Evolutionary conservation across 2,329 filamentous ascomycete genomes (phyloP), one percentile per base, ranked within the genome.

Genomic region (Onygena corvina): DNA sequence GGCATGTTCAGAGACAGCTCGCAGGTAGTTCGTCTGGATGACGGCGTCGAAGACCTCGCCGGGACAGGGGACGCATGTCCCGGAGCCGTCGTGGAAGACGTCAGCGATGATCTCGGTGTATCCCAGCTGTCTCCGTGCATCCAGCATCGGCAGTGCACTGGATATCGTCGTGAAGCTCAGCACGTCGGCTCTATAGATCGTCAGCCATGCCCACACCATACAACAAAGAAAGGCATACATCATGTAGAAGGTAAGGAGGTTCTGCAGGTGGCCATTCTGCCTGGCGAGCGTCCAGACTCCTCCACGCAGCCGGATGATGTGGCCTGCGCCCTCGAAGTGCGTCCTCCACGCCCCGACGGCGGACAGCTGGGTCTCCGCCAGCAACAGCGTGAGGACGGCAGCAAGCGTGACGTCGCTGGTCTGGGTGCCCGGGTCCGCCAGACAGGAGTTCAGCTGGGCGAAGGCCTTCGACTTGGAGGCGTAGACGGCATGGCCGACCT

Each of bases 311-410:
- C 50, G 21, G 20, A 59, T 53, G 33, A 59, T 58, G 38, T 50
- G 54, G 21, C 42, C 49, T 21, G 56, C 49, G 3, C 54, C 57
- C 47, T 57, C 48, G 36, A 56, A 52, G 51, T 59, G 57, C n/a
- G 57, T 47, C 35, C 33, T 42, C 54, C 54, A 56, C 30, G 46
- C 42, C 12, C 52, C 53, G 16, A 44, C 47, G 20, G 53, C 54
- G 2, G 52, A 52, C 21, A 34, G 49, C 21, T 56, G 54, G 14
- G 47, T 45, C 54, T 56, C 54, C 12, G 49, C 49, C 33, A 56
- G 12, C n/a, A 52, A 48, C 9, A 56, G 44, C 2, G 52, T 33
- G 46, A 56, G 21, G 11, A 56, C 49, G 38, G 49, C 51, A n/a
- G 52, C n/a, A 8, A 56, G 46, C 2, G 51, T 54, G 11, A 50